Base-by-base conservation (phyloP, 495 filamentous ascomycete genomes). In the Aspergillus nidulans region DNA sequence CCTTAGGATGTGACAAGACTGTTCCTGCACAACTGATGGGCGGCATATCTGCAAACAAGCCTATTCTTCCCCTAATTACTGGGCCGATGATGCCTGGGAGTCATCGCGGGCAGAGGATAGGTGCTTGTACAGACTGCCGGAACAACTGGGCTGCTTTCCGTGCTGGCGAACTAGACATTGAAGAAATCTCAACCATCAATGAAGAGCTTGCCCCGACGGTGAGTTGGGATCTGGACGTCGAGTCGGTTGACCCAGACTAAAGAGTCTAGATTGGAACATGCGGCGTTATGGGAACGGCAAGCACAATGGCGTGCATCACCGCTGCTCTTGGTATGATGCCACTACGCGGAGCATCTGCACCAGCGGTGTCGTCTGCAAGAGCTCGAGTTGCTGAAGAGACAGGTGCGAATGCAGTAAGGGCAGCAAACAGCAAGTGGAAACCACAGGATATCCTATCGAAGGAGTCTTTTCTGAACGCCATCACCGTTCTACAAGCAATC, bases 251-350 rank as follows among this genome's bases (percentile, higher is more conserved):
- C 3, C 10, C n/a, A 36, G 3, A 34, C 23, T 47, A 32, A 41
- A 34, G 23, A 12, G 18, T 13, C 26, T 54, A 85, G 82, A 76
- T 77, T 5, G 84, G 84, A 20, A 87, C 84, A 9, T 87, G 84
- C 60, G 84, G 84, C 20, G 84, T 87, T 2, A 86, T 86, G 83
- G 85, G 84, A 12, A 88, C 85, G 9, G 85, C 85, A 6, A 82
- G 78, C 42, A 88, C 85, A 20, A 88, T 88, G 83, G 83, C 84
- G 3, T 88, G 85, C 53, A 66, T 87, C 8, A 77, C 81, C 19
- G 83, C 77, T 16, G 85, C 75, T 0, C 71, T 88, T 1, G 85
- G 85, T 19, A 70, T 88, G 63, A 86, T 87, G 76, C 82, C 83
- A 7, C 71, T 86, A 6, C 69, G 73, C 49, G 75, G 79, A 10